These are phyloP conservation scores for Endocarpon pusillum DNA, from an alignment of 495 filamentous ascomycete species.

Conservation along the genomic window DNA sequence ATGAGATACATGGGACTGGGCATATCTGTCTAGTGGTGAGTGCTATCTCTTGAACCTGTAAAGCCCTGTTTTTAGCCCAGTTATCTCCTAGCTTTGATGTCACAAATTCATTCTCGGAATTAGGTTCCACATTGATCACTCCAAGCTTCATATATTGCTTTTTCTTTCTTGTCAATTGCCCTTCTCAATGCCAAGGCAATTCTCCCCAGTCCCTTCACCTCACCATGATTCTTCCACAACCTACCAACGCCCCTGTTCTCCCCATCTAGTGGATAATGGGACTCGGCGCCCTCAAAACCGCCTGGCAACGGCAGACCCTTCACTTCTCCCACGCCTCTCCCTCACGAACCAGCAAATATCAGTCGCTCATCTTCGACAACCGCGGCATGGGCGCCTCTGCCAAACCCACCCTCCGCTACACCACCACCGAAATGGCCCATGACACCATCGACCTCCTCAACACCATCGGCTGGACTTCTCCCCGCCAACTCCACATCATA, in stretches of 20 bases:
- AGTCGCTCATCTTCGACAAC: constrained; percentile 56
- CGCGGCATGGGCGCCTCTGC: constrained; percentile 57
- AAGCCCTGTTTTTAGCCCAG: too few relatives aligned
- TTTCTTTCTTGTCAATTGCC: too few relatives aligned
- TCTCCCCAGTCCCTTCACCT: too few relatives aligned
- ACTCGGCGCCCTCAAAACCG: constrained; percentile 40
- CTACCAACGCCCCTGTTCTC: constrained; percentile 10
- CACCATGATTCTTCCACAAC: too few relatives aligned
- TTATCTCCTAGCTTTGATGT: too few relatives aligned
- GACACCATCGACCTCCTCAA: constrained; percentile 50
- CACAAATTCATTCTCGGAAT: too few relatives aligned
- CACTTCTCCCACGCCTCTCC: constrained; percentile 48
- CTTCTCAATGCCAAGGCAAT: too few relatives aligned
- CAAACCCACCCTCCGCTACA: constrained; percentile 55
- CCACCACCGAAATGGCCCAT: constrained; percentile 57
- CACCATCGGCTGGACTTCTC: constrained; percentile 6
- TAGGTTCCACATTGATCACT: too few relatives aligned
- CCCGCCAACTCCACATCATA: constrained; percentile 46
- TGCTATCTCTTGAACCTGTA: too few relatives aligned
- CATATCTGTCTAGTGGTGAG: constrained; percentile 53
- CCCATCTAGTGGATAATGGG: constrained; percentile 45
- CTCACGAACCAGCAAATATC: constrained; percentile 45
- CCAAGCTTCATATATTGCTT: too few relatives aligned
- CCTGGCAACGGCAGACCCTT: constrained; percentile 63
- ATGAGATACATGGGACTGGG: constrained; percentile 65